Evolutionary conservation across 805 yeast genomes (phyloP).

Genomic region (Wickerhamomyces chaumierensis): DNA sequence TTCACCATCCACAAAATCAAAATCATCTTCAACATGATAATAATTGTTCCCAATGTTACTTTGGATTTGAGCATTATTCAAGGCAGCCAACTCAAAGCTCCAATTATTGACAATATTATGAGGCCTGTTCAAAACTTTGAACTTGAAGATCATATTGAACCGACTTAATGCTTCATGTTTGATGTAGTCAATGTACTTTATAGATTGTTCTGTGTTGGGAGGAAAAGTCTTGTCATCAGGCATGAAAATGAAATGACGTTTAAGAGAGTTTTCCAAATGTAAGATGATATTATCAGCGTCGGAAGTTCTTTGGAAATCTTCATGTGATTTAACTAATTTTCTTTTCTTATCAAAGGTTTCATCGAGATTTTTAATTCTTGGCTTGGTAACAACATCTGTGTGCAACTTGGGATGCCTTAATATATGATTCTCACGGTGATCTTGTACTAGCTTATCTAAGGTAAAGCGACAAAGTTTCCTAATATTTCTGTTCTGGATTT

Average conservation of each 20-base stretch:
- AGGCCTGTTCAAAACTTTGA: background rate
- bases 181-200: background rate
- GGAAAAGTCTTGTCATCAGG: background rate
- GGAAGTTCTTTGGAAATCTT: background rate
- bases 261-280: background rate
- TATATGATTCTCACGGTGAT: background rate
- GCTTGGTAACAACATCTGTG: background rate
- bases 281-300: background rate
- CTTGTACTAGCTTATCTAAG: background rate
- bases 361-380: no score
- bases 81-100: background rate
- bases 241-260: background rate
- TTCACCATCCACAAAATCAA: background rate
- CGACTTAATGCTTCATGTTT: background rate
- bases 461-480: background rate
- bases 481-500: background rate
- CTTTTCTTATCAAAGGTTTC: background rate
- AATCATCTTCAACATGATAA: constrained; percentile 1
- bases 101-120: background rate
- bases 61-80: background rate
- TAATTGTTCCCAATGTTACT: background rate
- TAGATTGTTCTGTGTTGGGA: background rate
- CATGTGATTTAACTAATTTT: background rate
- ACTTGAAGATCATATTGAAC: background rate
- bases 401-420: background rate